Percentiles rank a stretch among this genome's conserved stretches.
Evolutionary conservation across 2,329 filamentous ascomycete genomes (phyloP).

Genomic region (Coniochaeta pulveracea): DNA sequence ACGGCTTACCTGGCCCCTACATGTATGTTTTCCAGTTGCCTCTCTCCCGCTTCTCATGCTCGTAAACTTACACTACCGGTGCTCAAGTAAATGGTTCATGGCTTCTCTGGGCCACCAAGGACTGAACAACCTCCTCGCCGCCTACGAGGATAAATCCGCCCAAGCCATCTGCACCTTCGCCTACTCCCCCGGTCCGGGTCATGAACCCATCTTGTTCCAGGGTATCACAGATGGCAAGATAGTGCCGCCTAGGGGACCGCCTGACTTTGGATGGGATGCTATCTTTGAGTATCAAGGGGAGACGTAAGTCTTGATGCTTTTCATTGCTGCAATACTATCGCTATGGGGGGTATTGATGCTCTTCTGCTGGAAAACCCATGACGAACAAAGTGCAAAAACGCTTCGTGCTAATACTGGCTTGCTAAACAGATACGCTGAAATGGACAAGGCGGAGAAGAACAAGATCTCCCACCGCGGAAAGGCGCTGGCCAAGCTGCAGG

Average conservation of each 20-base stretch:
- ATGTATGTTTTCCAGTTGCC: constrained; percentile 50
- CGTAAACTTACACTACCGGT: neutral
- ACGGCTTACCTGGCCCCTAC: constrained; percentile 89
- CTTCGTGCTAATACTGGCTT: constrained; percentile 1
- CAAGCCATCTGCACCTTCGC: constrained; percentile 95
- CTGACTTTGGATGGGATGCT: constrained; percentile 88
- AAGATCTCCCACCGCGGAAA: constrained; percentile 82
- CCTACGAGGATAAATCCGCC: constrained; percentile 82
- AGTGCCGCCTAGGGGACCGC: constrained; percentile 70
- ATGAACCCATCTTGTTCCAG: constrained; percentile 81
- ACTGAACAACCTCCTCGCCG: constrained; percentile 80
- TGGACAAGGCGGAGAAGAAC: constrained; percentile 83
- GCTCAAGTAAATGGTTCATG: constrained; percentile 83
- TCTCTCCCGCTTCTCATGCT: neutral
- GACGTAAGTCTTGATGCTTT: constrained; percentile 41
- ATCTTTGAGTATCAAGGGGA: constrained; percentile 89
- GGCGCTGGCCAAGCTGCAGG: constrained; percentile 76
- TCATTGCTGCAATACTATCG: neutral
- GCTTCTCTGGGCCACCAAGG: constrained; percentile 69
- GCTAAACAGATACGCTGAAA: constrained; percentile 66
- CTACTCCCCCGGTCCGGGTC: constrained; percentile 75
- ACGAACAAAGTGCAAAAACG: neutral
- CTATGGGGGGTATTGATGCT: neutral
- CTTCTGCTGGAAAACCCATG: neutral
- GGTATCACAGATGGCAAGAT: constrained; percentile 79